Evolutionary conservation across 2,329 filamentous ascomycete species (phyloP), one percentile per base, ranked within the genome.

Genomic region (Colletotrichum tropicicola): DNA sequence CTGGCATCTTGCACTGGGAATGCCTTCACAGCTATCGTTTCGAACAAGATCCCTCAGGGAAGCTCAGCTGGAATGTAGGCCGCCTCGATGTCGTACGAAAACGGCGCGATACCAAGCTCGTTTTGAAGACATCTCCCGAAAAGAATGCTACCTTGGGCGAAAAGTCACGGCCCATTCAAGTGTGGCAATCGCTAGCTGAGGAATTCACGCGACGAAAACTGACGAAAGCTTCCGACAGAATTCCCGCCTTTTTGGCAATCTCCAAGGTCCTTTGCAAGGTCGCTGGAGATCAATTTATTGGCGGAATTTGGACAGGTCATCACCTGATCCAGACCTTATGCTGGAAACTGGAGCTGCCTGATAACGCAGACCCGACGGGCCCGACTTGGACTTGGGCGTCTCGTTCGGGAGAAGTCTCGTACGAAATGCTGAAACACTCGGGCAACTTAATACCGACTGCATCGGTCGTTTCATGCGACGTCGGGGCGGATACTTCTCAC

Each of bases 141-240:
- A 32, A 0, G 0, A 32, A 10, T 7, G 17, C 4, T n/a, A n/a
- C n/a, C 5, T 19, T 30, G 1, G 2, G 3, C 2, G 6, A 19
- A 12, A n/a, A 32, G 0, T 8, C 2, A 13, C 1, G 3, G 0
- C 45, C 45, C 5, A 4, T 32, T 6, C 25, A 49, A 49, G 27
- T 32, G 6, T 49, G 45, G 45, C 45, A 49, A 21, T 30, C 1
- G 0, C 45, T 30, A 21, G 27, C 32, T 1, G 10, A 49, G 27
- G 45, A 32, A 13, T 49, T 49, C 27, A 49, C 45, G 4, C 25
- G 2, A 0, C 17, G 45, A n/a, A 49, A 21, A 6, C 8, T 49
- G 2, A 49, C 45, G 17, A 49, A 49, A 12, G 25, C 3, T 1
- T 49, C 45, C 3, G 45, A 49, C 0, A 23, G 45, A 15, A 32